Percentiles rank a stretch among this genome's conserved stretches.
These are phyloP conservation scores for Alternaria sp. DNA, from an alignment of 2,329 filamentous ascomycete genomes.

Conservation along the genomic window DNA sequence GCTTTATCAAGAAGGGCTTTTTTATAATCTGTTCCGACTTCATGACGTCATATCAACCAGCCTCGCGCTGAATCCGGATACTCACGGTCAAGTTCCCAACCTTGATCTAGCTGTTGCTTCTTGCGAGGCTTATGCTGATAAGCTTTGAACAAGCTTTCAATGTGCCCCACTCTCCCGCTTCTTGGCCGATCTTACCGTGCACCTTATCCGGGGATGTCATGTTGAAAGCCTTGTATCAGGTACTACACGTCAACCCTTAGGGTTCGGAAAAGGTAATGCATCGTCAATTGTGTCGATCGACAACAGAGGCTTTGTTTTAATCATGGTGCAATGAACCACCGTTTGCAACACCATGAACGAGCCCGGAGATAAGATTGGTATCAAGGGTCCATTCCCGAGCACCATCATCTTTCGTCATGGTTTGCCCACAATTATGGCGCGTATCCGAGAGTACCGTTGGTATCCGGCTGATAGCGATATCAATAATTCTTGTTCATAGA, in stretches of 20 bases:
- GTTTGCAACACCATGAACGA: not conserved
- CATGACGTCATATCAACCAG: slow-evolving; percentile 10
- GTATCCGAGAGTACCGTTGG: slow-evolving; percentile 1
- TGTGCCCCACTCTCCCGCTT: slow-evolving; percentile 8
- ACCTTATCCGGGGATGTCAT: not conserved
- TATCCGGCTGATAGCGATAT: not conserved
- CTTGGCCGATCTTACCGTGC: not conserved
- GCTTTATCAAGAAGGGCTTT: slow-evolving; percentile 5
- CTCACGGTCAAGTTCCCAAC: not conserved
- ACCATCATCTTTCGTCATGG: slow-evolving; percentile 22
- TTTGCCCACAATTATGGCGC: slow-evolving; percentile 18
- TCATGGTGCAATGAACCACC: not conserved
- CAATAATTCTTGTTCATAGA: not conserved
- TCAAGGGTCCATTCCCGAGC: slow-evolving; percentile 14
- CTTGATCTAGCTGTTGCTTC: not conserved
- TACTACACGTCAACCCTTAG: not conserved
- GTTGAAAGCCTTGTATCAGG: not conserved
- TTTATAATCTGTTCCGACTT: not conserved
- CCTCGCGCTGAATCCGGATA: not conserved
- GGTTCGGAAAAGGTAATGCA: not conserved
- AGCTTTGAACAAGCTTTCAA: slow-evolving; percentile 12
- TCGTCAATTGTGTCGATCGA: not conserved
- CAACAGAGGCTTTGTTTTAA: not conserved
- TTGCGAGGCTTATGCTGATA: not conserved
- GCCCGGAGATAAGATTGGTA: slow-evolving; percentile 15